Base-by-base conservation (phyloP, 2,329 filamentous ascomycete genomes). In the Penicillium corylophilum region DNA sequence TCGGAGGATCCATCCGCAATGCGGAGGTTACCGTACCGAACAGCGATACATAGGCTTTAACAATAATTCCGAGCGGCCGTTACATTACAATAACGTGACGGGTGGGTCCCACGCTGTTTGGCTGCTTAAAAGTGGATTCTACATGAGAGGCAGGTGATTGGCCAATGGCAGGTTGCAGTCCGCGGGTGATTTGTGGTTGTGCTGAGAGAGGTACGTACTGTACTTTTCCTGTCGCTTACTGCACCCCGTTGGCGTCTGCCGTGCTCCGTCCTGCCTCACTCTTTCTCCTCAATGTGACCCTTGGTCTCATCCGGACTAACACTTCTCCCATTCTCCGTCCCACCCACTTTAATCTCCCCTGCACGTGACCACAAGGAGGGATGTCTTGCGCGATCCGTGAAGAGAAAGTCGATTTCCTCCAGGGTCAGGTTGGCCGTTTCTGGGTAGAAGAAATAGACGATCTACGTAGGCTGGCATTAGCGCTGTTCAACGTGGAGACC, bases 391-490 rank as follows among this genome's bases (percentile, higher is more conserved):
- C 50, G 45, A 23, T 55, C 50, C 13, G 61, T 62, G 48, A 76
- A 77, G 4, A 77, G 60, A 54, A 68, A 70, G 53, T 78, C 75
- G 43, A 77, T 72, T 44, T 77, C 73, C 53, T 77, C 74, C 3
- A 77, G 66, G 4, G 67, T 71, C 10, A 75, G 64, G 45, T 74
- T 75, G 15, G 69, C 65, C 0, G 75, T 77, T 51, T 77, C 75
- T 8, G 74, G 74, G 44, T 74, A 76, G 59, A 66, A 73, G 61
- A 79, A 78, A 64, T 76, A 81, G 23, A 80, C 69, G 2, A 65
- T 56, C 64, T 67, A 35, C 15, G 5, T 16, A 38, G 13, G 26
- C n/a, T 10, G 5, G 33, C 43, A 13, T 39, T 23, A 39, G 36
- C 31, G 31, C 31, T 23, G 18, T 23, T 12, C 7, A 39, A 39